phyloP scores from a whole-genome alignment of 306 rosid genomes.

The Cicer judaicum region DNA sequence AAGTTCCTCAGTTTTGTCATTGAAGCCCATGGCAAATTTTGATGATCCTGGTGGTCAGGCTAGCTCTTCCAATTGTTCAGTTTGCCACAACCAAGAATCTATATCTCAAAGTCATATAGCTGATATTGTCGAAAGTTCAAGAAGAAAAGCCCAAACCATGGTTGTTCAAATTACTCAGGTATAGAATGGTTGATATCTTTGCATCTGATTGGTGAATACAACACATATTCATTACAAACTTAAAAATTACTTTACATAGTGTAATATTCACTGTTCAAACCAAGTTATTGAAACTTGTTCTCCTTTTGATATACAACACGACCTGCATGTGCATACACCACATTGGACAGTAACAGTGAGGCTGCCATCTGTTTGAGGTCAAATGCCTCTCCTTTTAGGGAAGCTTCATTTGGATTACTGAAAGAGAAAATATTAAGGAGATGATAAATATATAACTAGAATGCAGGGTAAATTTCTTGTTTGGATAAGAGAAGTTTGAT shows the following conservation, averaged over 20 bases:
- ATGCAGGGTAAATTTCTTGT: conserved; percentile 30
- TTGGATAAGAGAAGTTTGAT: conserved; percentile 10
- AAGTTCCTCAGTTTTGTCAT: conserved; percentile 55
- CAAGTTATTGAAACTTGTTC: conserved; percentile 30
- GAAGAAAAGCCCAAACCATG: conserved; percentile 68
- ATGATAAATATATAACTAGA: conserved; percentile 12
- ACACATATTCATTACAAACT: neutral
- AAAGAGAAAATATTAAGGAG: conserved; percentile 17
- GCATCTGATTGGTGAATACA: conserved; percentile 39
- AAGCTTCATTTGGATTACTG: conserved; percentile 26
- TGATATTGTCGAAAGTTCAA: conserved; percentile 89
- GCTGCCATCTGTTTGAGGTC: conserved; percentile 33
- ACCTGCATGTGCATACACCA: conserved; percentile 27
- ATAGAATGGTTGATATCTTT: conserved; percentile 33
- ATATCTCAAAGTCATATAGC: conserved; percentile 72
- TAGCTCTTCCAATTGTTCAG: conserved; percentile 58
- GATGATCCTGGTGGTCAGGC: conserved; percentile 65
- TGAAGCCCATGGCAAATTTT: conserved; percentile 56
- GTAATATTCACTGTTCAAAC: conserved; percentile 4
- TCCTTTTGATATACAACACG: conserved; percentile 28
- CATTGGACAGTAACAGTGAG: conserved; percentile 40
- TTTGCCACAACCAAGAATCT: conserved; percentile 63
- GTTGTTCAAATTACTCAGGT: conserved; percentile 87
- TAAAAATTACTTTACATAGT: conserved; percentile 10
- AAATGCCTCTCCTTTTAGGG: conserved; percentile 33